Percentiles rank a stretch among this genome's conserved stretches.
phyloP scores from a whole-genome alignment of 345 rosid species.

The Citrus australasica region DNA sequence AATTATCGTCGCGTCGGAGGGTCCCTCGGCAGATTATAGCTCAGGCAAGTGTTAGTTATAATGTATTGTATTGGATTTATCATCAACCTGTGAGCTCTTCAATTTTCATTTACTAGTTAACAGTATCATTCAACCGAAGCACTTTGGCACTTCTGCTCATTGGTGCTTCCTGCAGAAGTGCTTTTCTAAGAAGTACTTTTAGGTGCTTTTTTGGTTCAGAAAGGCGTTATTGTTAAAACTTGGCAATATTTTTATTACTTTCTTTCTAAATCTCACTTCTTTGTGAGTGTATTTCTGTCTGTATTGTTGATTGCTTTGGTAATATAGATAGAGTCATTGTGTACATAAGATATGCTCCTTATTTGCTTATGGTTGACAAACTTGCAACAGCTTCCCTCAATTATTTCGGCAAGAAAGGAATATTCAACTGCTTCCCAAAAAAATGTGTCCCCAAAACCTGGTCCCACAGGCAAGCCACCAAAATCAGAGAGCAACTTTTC shows the following conservation, averaged over 20 bases:
- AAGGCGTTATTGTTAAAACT: not conserved
- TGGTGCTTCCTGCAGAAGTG: not conserved
- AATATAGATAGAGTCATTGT: not conserved
- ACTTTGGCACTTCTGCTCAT: not conserved
- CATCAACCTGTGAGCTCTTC: not conserved
- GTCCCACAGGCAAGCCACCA: slow-evolving; percentile 40
- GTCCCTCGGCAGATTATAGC: slow-evolving; percentile 39
- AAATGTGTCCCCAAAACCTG: slow-evolving; percentile 43
- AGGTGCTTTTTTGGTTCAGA: not conserved
- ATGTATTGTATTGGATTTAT: not conserved
- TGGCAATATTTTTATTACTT: not conserved
- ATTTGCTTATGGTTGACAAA: slow-evolving; percentile 10
- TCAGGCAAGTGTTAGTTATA: slow-evolving; percentile 36
- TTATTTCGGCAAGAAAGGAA: slow-evolving; percentile 45
- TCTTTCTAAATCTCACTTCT: not conserved
- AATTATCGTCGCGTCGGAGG: slow-evolving; percentile 55
- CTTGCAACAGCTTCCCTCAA: slow-evolving; percentile 33
- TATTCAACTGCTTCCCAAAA: slow-evolving; percentile 44
- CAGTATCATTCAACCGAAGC: not conserved
- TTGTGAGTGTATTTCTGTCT: not conserved
- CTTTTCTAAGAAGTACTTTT: not conserved
- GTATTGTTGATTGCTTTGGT: not conserved
- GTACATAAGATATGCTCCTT: not conserved
- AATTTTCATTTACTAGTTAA: not conserved
- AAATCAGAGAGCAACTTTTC: slow-evolving; percentile 38